Conservation (phyloP, 768 basidiomycete genomes). For the Mycena leptocephala region DNA sequence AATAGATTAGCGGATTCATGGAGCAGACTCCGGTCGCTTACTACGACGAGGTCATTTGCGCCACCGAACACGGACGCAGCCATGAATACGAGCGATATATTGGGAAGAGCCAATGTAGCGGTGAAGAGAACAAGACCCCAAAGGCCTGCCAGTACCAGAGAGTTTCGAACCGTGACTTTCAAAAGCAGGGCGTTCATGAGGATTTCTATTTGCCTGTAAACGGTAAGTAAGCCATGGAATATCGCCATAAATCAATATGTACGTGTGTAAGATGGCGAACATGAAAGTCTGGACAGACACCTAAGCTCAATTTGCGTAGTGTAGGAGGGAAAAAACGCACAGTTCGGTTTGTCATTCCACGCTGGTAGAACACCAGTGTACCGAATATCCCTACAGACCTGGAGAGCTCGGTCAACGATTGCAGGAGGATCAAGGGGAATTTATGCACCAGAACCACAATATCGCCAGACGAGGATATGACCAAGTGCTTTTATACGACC, state of each 20-base stretch:
- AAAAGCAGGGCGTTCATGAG: conserved; percentile 22
- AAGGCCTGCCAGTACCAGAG: conserved; percentile 18
- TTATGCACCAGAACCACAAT: conserved; percentile 23
- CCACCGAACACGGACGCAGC: conserved; percentile 23
- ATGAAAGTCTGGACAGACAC: conserved; percentile 3
- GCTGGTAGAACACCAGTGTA: conserved; percentile 25
- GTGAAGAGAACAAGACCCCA: conserved; percentile 23
- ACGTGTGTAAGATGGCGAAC: conserved; percentile 21
- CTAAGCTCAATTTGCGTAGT: not conserved
- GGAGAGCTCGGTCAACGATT: not conserved
- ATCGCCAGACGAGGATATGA: conserved; percentile 27
- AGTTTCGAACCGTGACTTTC: conserved; percentile 19
- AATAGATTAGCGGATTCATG: conserved; percentile 10
- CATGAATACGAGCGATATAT: conserved; percentile 26
- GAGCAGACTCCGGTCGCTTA: not conserved
- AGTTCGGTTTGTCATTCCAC: conserved; percentile 29
- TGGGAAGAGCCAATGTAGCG: conserved; percentile 26
- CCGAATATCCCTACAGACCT: conserved; percentile 29
- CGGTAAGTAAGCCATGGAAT: not conserved
- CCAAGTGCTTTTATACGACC: conserved; percentile 21
- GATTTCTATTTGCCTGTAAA: conserved; percentile 28
- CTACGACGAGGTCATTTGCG: conserved; percentile 28
- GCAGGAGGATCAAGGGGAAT: not conserved
- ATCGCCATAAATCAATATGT: conserved; percentile 1
- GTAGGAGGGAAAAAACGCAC: not conserved